These are phyloP conservation scores for Gonapodya prolifera DNA, from an alignment of 192 early-diverging fungal genomes.

Conservation along the genomic window DNA sequence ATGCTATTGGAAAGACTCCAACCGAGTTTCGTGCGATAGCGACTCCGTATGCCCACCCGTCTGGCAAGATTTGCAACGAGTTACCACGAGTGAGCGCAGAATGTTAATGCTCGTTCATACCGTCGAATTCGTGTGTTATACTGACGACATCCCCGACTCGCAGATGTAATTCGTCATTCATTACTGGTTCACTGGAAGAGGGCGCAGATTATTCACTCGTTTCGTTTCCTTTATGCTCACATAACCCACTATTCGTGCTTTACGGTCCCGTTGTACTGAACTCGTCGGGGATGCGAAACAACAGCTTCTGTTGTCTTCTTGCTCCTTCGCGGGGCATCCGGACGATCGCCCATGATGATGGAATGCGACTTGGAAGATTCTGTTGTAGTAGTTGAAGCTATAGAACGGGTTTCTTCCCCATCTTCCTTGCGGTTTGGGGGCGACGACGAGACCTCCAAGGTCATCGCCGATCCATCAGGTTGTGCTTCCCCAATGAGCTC, in stretches of 20 bases:
- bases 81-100: too few species aligned
- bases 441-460: too few species aligned
- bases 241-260: too few species aligned
- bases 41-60: neutral
- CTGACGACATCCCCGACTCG: neutral
- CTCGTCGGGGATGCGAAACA: too few species aligned
- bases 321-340: too few species aligned
- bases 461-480: too few species aligned
- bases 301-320: too few species aligned
- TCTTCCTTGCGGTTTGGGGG: neutral
- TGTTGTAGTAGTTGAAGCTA: neutral
- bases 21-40: neutral
- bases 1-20: neutral
- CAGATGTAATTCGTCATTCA: neutral
- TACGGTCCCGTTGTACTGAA: too few species aligned
- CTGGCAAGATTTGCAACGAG: too few species aligned
- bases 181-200: neutral
- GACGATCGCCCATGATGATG: neutral
- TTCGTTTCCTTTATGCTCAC: too few species aligned
- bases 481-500: too few species aligned
- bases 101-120: neutral
- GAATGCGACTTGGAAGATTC: neutral
- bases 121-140: neutral
- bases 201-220: too few species aligned
- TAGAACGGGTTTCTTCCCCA: neutral